Percentiles rank a stretch among this genome's conserved stretches.
Evolutionary conservation across 345 rosid species (phyloP).

Genomic region (Hibiscus trionum): DNA sequence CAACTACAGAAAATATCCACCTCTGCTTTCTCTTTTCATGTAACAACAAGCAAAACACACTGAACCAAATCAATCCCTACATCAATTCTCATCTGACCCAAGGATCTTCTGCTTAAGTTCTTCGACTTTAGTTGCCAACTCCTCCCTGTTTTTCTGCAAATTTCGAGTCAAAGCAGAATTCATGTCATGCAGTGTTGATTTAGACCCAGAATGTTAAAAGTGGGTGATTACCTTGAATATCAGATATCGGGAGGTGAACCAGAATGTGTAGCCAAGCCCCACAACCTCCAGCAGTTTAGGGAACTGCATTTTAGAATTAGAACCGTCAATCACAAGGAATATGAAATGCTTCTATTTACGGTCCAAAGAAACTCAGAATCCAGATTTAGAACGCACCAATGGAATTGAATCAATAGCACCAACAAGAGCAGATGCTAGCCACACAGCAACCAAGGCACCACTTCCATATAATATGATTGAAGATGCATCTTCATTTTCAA

Average conservation of each 20-base stretch:
- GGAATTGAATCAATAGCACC: constrained; percentile 80
- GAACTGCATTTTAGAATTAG: constrained; percentile 34
- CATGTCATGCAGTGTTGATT: neutral
- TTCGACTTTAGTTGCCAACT: constrained; percentile 50
- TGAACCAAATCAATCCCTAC: neutral
- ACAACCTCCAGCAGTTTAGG: constrained; percentile 86
- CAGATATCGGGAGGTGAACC: constrained; percentile 76
- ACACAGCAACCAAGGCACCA: constrained; percentile 57
- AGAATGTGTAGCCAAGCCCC: constrained; percentile 76
- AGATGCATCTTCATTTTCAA: constrained; percentile 51
- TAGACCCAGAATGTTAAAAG: neutral
- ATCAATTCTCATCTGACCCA: constrained; percentile 48
- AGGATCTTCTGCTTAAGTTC: constrained; percentile 64
- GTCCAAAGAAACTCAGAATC: neutral
- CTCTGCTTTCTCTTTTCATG: neutral
- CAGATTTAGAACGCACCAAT: constrained; percentile 36
- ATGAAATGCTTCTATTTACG: neutral
- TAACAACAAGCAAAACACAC: neutral
- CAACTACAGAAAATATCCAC: neutral
- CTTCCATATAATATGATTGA: constrained; percentile 50
- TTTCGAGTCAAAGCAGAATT: neutral
- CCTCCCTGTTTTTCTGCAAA: constrained; percentile 59
- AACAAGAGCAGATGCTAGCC: constrained; percentile 55
- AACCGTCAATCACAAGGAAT: neutral
- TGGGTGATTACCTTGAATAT: constrained; percentile 55